phyloP scores from a whole-genome alignment of 2,329 filamentous ascomycete genomes.

The Talaromyces islandicus region DNA sequence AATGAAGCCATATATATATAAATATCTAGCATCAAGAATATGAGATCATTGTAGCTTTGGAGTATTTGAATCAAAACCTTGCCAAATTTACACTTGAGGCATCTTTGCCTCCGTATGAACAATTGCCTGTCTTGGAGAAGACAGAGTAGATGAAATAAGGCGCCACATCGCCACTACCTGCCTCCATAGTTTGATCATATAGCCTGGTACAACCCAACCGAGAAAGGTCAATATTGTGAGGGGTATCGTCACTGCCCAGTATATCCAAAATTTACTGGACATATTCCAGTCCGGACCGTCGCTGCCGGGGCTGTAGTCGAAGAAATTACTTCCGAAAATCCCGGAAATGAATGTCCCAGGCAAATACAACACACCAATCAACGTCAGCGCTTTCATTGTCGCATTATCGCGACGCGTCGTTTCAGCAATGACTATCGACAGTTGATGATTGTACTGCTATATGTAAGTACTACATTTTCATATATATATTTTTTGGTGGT shows the following conservation, averaged over 20 bases:
- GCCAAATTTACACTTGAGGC: background rate
- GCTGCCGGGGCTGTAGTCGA: slow-evolving; percentile 6
- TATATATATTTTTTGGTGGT: background rate
- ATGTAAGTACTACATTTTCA: background rate
- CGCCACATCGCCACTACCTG: background rate
- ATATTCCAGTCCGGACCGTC: slow-evolving; percentile 4
- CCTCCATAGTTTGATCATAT: background rate
- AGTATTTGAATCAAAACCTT: background rate
- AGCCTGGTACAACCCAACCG: slow-evolving; percentile 1
- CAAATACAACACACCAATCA: slow-evolving; percentile 9
- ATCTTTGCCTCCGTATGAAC: background rate
- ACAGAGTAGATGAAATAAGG: background rate
- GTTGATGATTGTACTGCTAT: background rate
- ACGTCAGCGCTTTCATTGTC: slow-evolving; percentile 7
- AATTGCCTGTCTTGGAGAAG: background rate
- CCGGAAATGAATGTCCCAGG: slow-evolving; percentile 10
- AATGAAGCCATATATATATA: background rate
- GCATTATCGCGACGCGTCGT: slow-evolving; percentile 7
- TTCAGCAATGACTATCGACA: slow-evolving; percentile 4
- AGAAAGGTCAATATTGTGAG: slow-evolving; percentile 6
- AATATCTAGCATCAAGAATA: background rate
- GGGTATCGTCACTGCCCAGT: slow-evolving; percentile 9
- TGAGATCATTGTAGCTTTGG: background rate
- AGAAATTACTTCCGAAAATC: slow-evolving; percentile 8
- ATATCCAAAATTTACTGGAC: slow-evolving; percentile 10